A percentile compares a stretch with the other conserved stretches of the same genome.
phyloP scores from a whole-genome alignment of 768 basidiomycete species.

The Cantharellus anzutake region DNA sequence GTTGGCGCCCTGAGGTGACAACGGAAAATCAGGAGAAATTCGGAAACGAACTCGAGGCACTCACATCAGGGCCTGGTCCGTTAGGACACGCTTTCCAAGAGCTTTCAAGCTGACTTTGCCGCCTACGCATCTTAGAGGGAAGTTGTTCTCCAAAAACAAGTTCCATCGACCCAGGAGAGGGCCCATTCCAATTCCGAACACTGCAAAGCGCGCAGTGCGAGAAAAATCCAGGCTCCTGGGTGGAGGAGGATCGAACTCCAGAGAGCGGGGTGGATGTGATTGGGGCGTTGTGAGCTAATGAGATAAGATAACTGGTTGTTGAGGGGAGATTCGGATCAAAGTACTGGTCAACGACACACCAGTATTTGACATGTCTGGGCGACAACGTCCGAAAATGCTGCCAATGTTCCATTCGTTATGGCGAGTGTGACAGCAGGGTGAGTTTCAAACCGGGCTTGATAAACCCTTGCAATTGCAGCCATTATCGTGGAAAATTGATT shows the following conservation, averaged over 20 bases:
- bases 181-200: conserved; percentile 47
- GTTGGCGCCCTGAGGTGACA: conserved; percentile 46
- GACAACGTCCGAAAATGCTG: conserved; percentile 56
- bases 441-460: conserved; percentile 54
- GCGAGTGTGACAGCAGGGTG: conserved; percentile 60
- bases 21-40: conserved; percentile 4
- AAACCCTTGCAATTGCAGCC: conserved; percentile 17
- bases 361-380: conserved; percentile 49
- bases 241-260: conserved; percentile 4
- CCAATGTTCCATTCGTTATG: conserved; percentile 52
- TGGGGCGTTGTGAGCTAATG: not conserved
- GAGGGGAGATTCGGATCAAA: too few species aligned
- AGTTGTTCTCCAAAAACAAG: conserved; percentile 52
- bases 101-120: conserved; percentile 39
- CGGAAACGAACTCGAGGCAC: conserved; percentile 12
- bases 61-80: conserved; percentile 72
- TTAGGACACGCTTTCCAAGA: conserved; percentile 58
- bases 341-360: conserved; percentile 16
- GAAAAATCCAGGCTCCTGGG: conserved; percentile 37
- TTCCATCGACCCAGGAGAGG: conserved; percentile 85
- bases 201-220: conserved; percentile 71
- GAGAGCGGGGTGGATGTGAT: not conserved
- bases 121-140: conserved; percentile 39
- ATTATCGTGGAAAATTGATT: not conserved
- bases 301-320: too few species aligned